Base-by-base conservation (phyloP, 2,329 filamentous ascomycete species). In the Pseudopyricularia cyperi region DNA sequence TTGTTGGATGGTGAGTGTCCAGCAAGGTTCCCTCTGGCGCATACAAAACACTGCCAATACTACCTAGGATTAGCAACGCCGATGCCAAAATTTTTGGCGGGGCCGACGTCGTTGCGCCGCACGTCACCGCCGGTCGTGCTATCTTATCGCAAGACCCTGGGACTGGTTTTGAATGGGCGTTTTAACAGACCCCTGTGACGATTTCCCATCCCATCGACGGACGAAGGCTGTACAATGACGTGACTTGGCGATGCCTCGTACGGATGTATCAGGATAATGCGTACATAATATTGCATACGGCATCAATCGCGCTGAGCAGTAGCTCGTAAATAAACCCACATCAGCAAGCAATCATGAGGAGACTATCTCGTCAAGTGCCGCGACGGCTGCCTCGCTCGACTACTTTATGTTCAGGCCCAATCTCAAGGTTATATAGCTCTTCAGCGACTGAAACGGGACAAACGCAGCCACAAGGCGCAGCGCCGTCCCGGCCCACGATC, bases 401-500 rank as follows among this genome's bases (percentile, higher is more conserved):
- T n/a, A 42, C 37, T n/a, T 19, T n/a, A 19, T 42, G 37, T 19
- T 22, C 22, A n/a, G 37, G 17, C 37, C 17, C 37, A 42, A 42
- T 19, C 7, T 22, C 17, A 7, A 42, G 37, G 14, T 19, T 42
- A 22, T 42, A 19, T 11, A 42, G 8, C 37, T 12, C 37, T 11
- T 19, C 22, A 42, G 7, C 37, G 12, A n/a, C 37, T 19, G 37
- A 15, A 19, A 14, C 17, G 22, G 17, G 9, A 22, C 4, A 42
- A 42, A n/a, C 37, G n/a, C 37, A 42, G 22, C 37, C 17, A 19
- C 17, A n/a, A 11, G n/a, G n/a, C 17, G 47, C 17, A 9, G 32
- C 19, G 17, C 32, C 30, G 22, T 22, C 46, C 12, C 75, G 83
- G 37, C 85, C 86, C 4, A 74, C 85, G 2, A 83, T 78, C 51